A percentile compares a stretch with the other conserved stretches of the same genome.
Evolutionary conservation across 371 early-diverging fungal genomes (phyloP).

Genomic region (Thermomucor indicae-seudaticae): DNA sequence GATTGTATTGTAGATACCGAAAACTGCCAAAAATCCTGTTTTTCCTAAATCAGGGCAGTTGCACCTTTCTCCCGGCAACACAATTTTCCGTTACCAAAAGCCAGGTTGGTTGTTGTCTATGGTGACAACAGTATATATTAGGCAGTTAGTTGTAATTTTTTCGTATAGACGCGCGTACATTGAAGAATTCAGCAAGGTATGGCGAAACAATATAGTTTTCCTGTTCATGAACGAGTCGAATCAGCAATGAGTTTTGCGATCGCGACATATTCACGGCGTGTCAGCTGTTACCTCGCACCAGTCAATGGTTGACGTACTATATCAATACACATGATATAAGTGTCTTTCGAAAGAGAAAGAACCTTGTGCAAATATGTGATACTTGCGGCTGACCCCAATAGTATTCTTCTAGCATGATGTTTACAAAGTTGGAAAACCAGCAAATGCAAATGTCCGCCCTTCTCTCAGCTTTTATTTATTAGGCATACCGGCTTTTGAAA

Average conservation of each 20-base stretch:
- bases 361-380: background rate
- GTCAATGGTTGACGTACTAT: constrained; percentile 42
- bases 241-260: background rate
- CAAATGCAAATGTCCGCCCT: too few relatives aligned
- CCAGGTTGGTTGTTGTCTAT: constrained; percentile 58
- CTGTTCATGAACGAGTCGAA: constrained; percentile 16
- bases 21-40: constrained; percentile 36
- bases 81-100: constrained; percentile 36
- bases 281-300: constrained; percentile 37
- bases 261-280: background rate
- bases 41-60: background rate
- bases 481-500: too few relatives aligned
- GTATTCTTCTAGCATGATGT: constrained; percentile 15
- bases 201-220: constrained; percentile 38
- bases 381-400: constrained; percentile 34
- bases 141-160: background rate
- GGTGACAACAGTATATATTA: background rate
- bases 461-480: too few relatives aligned
- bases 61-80: background rate
- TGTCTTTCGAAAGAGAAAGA: too few relatives aligned
- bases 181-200: constrained; percentile 75
- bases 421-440: too few relatives aligned
- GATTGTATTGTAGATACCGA: constrained; percentile 52
- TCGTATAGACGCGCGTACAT: constrained; percentile 16
- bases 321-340: background rate